Percentiles rank a stretch among this genome's conserved stretches.
phyloP scores from a whole-genome alignment of 2,329 filamentous ascomycete genomes.

The Cercospora janseana region DNA sequence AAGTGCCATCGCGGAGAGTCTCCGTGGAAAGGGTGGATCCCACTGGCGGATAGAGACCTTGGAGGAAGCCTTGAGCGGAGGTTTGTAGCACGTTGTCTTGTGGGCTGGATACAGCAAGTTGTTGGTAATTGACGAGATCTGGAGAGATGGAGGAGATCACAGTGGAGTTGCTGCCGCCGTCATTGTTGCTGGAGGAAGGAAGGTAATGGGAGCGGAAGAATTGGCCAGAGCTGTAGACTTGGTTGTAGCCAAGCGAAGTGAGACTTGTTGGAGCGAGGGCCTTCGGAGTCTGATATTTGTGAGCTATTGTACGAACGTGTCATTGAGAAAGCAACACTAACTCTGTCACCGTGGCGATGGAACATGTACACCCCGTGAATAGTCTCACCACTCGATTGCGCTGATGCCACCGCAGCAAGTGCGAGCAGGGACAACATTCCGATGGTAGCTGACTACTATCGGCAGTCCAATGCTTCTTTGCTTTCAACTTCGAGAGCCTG shows the following conservation, averaged over 20 bases:
- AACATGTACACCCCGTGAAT: slow-evolving; percentile 83
- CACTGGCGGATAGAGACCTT: slow-evolving; percentile 81
- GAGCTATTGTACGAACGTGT: neutral
- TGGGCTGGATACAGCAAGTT: slow-evolving; percentile 71
- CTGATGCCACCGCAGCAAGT: slow-evolving; percentile 26
- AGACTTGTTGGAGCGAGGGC: slow-evolving; percentile 66
- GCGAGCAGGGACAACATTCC: slow-evolving; percentile 24
- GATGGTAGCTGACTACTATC: too few species aligned
- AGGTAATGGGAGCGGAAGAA: slow-evolving; percentile 80
- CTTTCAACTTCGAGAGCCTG: too few species aligned
- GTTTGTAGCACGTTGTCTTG: slow-evolving; percentile 70
- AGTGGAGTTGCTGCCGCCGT: slow-evolving; percentile 54
- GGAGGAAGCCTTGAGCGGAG: slow-evolving; percentile 76
- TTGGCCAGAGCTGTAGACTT: slow-evolving; percentile 69
- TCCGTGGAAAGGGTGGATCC: slow-evolving; percentile 54
- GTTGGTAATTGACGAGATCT: slow-evolving; percentile 64
- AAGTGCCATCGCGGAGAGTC: slow-evolving; percentile 68
- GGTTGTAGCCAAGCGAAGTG: slow-evolving; percentile 73
- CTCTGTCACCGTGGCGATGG: slow-evolving; percentile 80
- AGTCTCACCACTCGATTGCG: slow-evolving; percentile 54
- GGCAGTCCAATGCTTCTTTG: too few species aligned
- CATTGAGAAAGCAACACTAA: neutral
- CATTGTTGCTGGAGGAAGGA: slow-evolving; percentile 60
- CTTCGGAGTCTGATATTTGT: slow-evolving; percentile 60
- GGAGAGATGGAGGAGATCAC: slow-evolving; percentile 2